Evolutionary conservation across 1,139 yeast genomes (phyloP), one percentile per base, ranked within the genome.

Genomic region (Meyerozyma elateridarum): DNA sequence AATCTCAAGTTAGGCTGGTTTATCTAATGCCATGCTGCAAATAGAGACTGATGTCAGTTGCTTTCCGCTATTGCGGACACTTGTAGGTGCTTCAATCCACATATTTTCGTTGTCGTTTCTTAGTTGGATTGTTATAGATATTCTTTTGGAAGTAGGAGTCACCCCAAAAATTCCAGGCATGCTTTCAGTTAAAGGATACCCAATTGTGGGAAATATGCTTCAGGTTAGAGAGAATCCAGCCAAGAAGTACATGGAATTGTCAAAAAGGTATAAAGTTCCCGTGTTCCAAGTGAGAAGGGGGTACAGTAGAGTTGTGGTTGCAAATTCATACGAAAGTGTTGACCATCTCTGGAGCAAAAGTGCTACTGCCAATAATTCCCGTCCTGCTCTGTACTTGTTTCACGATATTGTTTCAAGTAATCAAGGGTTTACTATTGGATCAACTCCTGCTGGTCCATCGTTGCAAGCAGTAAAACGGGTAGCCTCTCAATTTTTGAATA

Each of bases 381-480:
- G 94, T 28, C 93, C 94, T 0, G 53, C 67, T 16, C 63, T 72
- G 34, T 73, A 76, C 51, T 79, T 88, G 0, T 84, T 84, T 55
- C 93, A 84, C 53, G 61, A 67, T 19, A 61, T 83, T 6, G 73
- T 83, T 2, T 79, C 88, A 0, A 56, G 70, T 4, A 68, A 79
- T 0, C 81, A 76, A 36, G 79, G 79, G 1, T 76, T 71, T 40
- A 84, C 94, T 0, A 69, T 84, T 18, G 94, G 94, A 0, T 79
- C 93, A 0, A 81, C 91, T 0, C 93, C 93, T 1, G 75, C 69
- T 47, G 73, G 83, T 2, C 61, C 57, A 1, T 64, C 79, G 2
- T 81, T 68, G 46, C 61, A 63, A 38, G 59, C 58, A 15, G 71
- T 75, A 49, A 71, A 79, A 44, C 79, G 76, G 45, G 67, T 70